Evolutionary conservation across 805 yeast species (phyloP).

Genomic region (Candida qinlingensis): DNA sequence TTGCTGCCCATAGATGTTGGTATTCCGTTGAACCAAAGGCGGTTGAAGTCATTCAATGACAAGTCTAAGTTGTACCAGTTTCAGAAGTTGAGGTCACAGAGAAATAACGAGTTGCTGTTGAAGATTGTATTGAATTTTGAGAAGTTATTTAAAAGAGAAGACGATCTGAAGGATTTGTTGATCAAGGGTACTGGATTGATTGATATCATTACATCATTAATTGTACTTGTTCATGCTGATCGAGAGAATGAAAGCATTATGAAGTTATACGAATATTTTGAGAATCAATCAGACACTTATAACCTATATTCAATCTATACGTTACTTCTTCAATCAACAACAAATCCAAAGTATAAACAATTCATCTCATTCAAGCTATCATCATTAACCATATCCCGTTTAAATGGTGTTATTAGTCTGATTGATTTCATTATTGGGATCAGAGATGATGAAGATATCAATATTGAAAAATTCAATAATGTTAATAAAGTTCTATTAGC

Average conservation of each 20-base stretch:
- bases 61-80: constrained; percentile 16
- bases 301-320: constrained; percentile 59
- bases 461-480: constrained; percentile 58
- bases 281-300: constrained; percentile 54
- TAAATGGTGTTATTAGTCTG: constrained; percentile 68
- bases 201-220: constrained; percentile 47
- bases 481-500: constrained; percentile 61
- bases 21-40: constrained; percentile 57
- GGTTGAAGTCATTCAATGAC: constrained; percentile 43
- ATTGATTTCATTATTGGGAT: constrained; percentile 75
- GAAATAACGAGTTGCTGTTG: background rate
- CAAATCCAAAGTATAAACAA: constrained; percentile 41
- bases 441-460: constrained; percentile 66
- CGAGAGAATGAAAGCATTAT: background rate
- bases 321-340: constrained; percentile 44
- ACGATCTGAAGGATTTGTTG: constrained; percentile 38
- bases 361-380: constrained; percentile 48
- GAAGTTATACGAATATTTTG: constrained; percentile 27
- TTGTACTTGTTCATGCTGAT: constrained; percentile 33
- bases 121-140: constrained; percentile 19
- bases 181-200: constrained; percentile 64
- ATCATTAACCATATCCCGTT: constrained; percentile 47
- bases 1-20: constrained; percentile 53
- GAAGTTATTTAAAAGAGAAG: constrained; percentile 21
- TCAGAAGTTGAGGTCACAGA: constrained; percentile 4